A percentile compares a stretch with the other conserved stretches of the same genome.
Conservation (phyloP, 2,329 filamentous ascomycete genomes). For the Allantophomopsis lycopodina region DNA sequence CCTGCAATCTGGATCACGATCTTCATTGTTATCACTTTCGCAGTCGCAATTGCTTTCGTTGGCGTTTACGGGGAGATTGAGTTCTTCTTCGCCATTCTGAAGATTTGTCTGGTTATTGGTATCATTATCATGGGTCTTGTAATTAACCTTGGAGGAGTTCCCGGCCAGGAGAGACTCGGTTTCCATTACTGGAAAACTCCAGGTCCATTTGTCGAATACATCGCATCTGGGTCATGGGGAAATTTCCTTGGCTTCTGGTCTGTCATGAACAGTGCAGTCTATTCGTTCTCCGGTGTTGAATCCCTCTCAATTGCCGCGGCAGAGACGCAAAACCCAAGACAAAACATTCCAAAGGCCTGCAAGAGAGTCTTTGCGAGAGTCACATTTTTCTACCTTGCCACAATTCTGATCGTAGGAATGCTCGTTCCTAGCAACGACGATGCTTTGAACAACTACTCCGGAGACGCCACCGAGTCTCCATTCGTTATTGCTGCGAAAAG, state of each 20-base stretch:
- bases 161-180: constrained; percentile 42
- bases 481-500: constrained; percentile 61
- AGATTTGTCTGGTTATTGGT: constrained; percentile 46
- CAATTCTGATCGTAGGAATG: constrained; percentile 32
- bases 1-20: constrained; percentile 25
- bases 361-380: constrained; percentile 38
- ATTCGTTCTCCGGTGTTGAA: constrained; percentile 34
- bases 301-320: constrained; percentile 39
- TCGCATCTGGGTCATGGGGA: constrained; percentile 41
- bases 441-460: constrained; percentile 29
- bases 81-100: constrained; percentile 35
- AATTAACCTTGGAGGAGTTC: constrained; percentile 47
- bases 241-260: constrained; percentile 36
- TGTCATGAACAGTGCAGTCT: constrained; percentile 30
- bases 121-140: constrained; percentile 46
- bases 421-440: constrained; percentile 40
- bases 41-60: constrained; percentile 21
- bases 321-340: constrained; percentile 36
- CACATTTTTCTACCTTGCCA: constrained; percentile 37
- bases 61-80: constrained; percentile 35
- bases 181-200: constrained; percentile 56
- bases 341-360: constrained; percentile 35
- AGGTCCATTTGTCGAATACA: constrained; percentile 52
- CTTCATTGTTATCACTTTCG: constrained; percentile 21
- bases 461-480: constrained; percentile 35